Percentiles rank a stretch among this genome's conserved stretches.
Evolutionary conservation across 192 early-diverging fungal genomes (phyloP).

Genomic region (Coemansia sp.): DNA sequence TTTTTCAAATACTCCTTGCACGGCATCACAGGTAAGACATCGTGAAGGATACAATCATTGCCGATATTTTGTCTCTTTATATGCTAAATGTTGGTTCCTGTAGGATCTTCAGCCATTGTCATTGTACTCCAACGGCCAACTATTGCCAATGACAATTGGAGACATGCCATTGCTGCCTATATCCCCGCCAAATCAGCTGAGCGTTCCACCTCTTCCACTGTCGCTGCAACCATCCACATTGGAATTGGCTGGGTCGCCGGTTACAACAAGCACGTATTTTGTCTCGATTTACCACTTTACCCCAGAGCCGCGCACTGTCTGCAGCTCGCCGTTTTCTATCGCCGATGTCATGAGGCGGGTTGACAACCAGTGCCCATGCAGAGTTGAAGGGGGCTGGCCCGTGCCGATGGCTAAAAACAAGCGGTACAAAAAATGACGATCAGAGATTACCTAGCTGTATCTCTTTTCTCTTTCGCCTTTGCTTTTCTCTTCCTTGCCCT

Average conservation of each 20-base stretch:
- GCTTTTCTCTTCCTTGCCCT: neutral
- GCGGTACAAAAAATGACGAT: neutral
- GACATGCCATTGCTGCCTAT: neutral
- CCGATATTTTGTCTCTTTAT: neutral
- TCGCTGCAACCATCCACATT: neutral
- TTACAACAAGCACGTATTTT: neutral
- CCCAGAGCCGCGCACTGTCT: constrained; percentile 24
- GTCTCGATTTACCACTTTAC: constrained; percentile 10
- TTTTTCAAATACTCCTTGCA: no score
- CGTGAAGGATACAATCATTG: neutral
- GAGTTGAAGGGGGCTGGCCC: constrained; percentile 24
- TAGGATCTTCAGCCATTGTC: neutral
- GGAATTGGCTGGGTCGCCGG: neutral
- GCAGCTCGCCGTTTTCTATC: constrained; percentile 16
- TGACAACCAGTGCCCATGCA: constrained; percentile 13
- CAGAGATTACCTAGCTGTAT: neutral
- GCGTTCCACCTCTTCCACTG: neutral
- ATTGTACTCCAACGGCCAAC: neutral
- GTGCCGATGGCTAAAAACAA: neutral
- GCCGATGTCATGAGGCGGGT: constrained; percentile 29
- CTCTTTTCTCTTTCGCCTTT: neutral
- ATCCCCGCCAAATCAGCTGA: neutral
- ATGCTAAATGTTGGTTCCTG: neutral
- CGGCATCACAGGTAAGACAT: neutral
- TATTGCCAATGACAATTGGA: constrained; percentile 1